Conservation (phyloP, 2,329 filamentous ascomycete species). For the Huntiella bhutanensis region DNA sequence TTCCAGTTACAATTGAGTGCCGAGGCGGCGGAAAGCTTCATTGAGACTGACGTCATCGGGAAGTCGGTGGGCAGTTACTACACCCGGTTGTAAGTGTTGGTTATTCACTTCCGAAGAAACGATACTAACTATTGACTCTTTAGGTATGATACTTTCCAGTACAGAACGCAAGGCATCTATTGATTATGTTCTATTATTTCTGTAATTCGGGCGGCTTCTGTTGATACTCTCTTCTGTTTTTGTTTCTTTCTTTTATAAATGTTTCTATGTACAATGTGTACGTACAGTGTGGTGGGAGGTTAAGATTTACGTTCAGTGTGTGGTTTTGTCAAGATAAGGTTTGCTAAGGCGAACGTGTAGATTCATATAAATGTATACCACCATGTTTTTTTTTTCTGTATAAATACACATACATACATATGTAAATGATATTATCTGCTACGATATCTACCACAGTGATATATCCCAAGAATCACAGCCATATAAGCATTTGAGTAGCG, state of each 20-base stretch:
- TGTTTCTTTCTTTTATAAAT: background rate
- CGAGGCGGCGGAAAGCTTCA: conserved; percentile 63
- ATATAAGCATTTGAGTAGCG: too few relatives aligned
- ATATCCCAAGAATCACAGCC: too few relatives aligned
- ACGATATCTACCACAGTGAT: too few relatives aligned
- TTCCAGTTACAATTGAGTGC: conserved; percentile 71
- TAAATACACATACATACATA: background rate
- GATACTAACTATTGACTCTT: conserved; percentile 7
- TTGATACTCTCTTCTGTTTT: background rate
- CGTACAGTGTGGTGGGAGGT: background rate
- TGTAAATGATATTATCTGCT: background rate
- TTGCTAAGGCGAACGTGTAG: too few relatives aligned
- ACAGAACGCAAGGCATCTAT: conserved; percentile 74
- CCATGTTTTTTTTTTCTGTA: background rate
- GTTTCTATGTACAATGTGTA: conserved; percentile 1
- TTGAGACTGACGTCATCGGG: conserved; percentile 58
- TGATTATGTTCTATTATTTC: conserved; percentile 20
- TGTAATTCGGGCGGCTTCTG: background rate
- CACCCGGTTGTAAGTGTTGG: conserved; percentile 51
- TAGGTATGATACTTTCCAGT: conserved; percentile 73
- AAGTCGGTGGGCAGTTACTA: conserved; percentile 79
- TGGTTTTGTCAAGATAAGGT: too few relatives aligned
- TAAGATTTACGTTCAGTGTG: background rate
- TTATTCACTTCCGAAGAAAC: conserved; percentile 3
- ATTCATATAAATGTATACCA: background rate